Percentiles rank a stretch among this genome's conserved stretches.
Evolutionary conservation across 371 early-diverging fungal genomes (phyloP).

Genomic region (Blastocladiella emersonii): DNA sequence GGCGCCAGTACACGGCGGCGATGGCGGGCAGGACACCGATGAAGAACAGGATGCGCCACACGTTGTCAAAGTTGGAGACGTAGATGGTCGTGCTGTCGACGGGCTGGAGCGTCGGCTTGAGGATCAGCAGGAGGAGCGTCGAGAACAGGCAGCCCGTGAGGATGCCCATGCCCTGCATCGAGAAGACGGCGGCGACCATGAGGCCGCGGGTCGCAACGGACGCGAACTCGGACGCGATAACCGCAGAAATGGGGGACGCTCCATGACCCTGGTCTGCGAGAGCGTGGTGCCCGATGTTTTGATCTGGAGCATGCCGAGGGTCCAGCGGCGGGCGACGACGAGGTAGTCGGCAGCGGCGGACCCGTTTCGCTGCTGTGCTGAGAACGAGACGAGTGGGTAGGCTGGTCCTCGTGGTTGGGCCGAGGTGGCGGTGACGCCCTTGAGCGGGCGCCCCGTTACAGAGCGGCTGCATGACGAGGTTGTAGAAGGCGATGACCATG

Average conservation of each 20-base stretch:
- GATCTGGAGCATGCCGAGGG: too few relatives aligned
- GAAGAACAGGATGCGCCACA: constrained; percentile 54
- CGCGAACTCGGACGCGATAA: constrained; percentile 80
- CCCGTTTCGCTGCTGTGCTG: too few relatives aligned
- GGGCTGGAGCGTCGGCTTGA: constrained; percentile 42
- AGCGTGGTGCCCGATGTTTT: too few relatives aligned
- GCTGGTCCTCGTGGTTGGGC: too few relatives aligned
- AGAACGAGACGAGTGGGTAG: too few relatives aligned
- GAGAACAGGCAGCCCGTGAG: constrained; percentile 59
- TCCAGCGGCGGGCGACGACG: too few relatives aligned
- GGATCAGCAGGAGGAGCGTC: constrained; percentile 47
- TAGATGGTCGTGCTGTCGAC: constrained; percentile 20
- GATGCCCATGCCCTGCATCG: constrained; percentile 86
- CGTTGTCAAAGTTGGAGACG: constrained; percentile 53
- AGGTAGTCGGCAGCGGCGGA: too few relatives aligned
- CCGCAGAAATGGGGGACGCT: constrained; percentile 70
- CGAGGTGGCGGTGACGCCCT: too few relatives aligned
- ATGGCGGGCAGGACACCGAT: constrained; percentile 52
- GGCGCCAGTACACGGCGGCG: constrained; percentile 68
- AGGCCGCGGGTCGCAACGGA: constrained; percentile 63
- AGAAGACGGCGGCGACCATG: constrained; percentile 76
- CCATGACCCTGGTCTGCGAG: too few relatives aligned
- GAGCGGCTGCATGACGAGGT: too few relatives aligned
- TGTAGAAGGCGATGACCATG: too few relatives aligned
- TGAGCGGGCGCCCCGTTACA: too few relatives aligned